Evolutionary conservation across 176 grass and related monocot species (phyloP).

Genomic region (Zoysia pacifica): DNA sequence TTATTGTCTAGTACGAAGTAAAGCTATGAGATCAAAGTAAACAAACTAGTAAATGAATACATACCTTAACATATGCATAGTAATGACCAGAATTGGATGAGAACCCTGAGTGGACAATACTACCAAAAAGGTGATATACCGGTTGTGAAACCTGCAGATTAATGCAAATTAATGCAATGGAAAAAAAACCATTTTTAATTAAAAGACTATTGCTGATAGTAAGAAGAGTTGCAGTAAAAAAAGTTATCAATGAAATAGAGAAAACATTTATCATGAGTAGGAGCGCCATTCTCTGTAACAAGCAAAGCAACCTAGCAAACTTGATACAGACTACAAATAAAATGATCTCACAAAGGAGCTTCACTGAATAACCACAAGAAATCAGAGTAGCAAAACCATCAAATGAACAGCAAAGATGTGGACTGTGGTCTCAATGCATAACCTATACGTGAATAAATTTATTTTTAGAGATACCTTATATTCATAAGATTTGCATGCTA

Average conservation of each 20-base stretch:
- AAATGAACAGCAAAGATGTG: constrained; percentile 17
- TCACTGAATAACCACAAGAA: not conserved
- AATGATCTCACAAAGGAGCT: not conserved
- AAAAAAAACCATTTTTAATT: not conserved
- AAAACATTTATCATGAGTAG: not conserved
- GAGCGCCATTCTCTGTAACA: not conserved
- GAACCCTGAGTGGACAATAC: constrained; percentile 87
- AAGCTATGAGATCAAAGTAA: constrained; percentile 30
- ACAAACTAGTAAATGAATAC: constrained; percentile 23
- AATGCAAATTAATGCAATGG: constrained; percentile 6
- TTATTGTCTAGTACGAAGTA: constrained; percentile 14
- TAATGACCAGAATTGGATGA: constrained; percentile 94
- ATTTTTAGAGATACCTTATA: constrained; percentile 14
- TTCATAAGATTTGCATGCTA: not conserved
- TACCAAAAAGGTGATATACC: constrained; percentile 87
- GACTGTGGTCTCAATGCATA: constrained; percentile 5
- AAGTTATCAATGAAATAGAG: not conserved
- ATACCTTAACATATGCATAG: constrained; percentile 99
- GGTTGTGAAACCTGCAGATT: constrained; percentile 63
- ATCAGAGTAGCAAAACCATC: not conserved
- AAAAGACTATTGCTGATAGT: not conserved
- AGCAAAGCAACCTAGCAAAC: not conserved
- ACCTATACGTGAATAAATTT: constrained; percentile 19
- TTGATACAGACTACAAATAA: not conserved
- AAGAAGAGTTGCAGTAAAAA: not conserved